Percentiles rank a stretch among this genome's conserved stretches.
phyloP scores from a whole-genome alignment of 1,284 basidiomycete genomes.

The Phylloboletellus chloephorus region DNA sequence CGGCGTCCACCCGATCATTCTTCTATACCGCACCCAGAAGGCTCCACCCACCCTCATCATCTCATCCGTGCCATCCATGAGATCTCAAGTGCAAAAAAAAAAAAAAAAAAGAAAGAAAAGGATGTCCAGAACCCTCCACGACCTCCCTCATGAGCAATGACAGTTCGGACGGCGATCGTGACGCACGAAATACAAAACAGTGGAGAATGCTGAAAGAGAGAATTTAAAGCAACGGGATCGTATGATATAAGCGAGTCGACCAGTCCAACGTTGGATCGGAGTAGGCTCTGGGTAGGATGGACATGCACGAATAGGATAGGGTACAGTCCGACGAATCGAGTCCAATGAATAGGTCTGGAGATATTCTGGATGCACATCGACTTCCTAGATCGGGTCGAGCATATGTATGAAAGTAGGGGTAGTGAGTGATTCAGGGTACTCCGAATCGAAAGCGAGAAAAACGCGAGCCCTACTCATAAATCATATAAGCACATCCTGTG shows the following conservation, averaged over 20 bases:
- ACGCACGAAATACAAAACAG: slow-evolving; percentile 21
- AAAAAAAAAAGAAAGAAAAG: slow-evolving; percentile 11
- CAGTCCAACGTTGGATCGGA: slow-evolving; percentile 23
- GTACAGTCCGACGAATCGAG: slow-evolving; percentile 20
- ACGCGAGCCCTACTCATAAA: slow-evolving; percentile 9
- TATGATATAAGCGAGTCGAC: slow-evolving; percentile 24
- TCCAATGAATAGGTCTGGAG: slow-evolving; percentile 19
- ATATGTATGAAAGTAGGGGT: slow-evolving; percentile 4
- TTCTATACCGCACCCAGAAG: not conserved
- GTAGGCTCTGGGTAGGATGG: slow-evolving; percentile 23
- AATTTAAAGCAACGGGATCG: slow-evolving; percentile 27
- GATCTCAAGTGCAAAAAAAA: slow-evolving; percentile 5
- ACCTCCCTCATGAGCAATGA: slow-evolving; percentile 4
- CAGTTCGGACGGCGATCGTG: slow-evolving; percentile 7
- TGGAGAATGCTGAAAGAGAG: slow-evolving; percentile 17
- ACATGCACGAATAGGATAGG: slow-evolving; percentile 24
- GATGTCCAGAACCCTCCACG: slow-evolving; percentile 4
- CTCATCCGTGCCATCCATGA: slow-evolving; percentile 1
- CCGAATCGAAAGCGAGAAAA: slow-evolving; percentile 3
- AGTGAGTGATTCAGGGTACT: slow-evolving; percentile 10
- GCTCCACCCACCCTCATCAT: not conserved
- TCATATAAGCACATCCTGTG: slow-evolving; percentile 10
- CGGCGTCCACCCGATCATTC: slow-evolving; percentile 13
- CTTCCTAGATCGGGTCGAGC: slow-evolving; percentile 23
- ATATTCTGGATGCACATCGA: slow-evolving; percentile 25